phyloP scores from a whole-genome alignment of 1,284 basidiomycete species.

The Agaricales sp. region DNA sequence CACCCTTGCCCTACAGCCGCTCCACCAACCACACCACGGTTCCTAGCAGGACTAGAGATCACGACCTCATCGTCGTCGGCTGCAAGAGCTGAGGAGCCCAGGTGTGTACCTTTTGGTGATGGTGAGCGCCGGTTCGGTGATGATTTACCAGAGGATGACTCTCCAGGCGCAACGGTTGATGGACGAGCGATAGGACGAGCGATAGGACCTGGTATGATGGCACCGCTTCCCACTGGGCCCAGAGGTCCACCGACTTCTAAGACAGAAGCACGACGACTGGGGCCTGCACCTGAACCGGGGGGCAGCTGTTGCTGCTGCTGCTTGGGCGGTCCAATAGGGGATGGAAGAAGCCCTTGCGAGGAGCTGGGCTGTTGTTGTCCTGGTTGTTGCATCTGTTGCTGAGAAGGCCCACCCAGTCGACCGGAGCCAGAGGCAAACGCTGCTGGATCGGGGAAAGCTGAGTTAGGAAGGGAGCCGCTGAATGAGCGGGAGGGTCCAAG shows the following conservation, averaged over 20 bases:
- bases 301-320: background rate
- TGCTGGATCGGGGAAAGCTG: constrained; percentile 21
- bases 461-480: background rate
- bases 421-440: constrained; percentile 23
- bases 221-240: constrained; percentile 13
- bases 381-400: background rate
- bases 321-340: constrained; percentile 7
- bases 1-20: constrained; percentile 11
- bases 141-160: constrained; percentile 46
- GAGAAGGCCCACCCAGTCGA: background rate
- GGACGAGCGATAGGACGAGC: constrained; percentile 49
- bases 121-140: constrained; percentile 57
- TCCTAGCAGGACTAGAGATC: constrained; percentile 26
- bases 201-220: constrained; percentile 40
- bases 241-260: constrained; percentile 21
- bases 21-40: constrained; percentile 30
- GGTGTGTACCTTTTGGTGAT: constrained; percentile 53
- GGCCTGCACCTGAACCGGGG: constrained; percentile 10
- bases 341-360: constrained; percentile 3
- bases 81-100: constrained; percentile 66
- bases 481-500: background rate
- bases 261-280: constrained; percentile 22
- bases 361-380: background rate
- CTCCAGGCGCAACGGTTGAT: constrained; percentile 21
- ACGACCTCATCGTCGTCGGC: constrained; percentile 76